Base-by-base conservation (phyloP, 2,329 filamentous ascomycete species). In the Cladophialophora carrionii region DNA sequence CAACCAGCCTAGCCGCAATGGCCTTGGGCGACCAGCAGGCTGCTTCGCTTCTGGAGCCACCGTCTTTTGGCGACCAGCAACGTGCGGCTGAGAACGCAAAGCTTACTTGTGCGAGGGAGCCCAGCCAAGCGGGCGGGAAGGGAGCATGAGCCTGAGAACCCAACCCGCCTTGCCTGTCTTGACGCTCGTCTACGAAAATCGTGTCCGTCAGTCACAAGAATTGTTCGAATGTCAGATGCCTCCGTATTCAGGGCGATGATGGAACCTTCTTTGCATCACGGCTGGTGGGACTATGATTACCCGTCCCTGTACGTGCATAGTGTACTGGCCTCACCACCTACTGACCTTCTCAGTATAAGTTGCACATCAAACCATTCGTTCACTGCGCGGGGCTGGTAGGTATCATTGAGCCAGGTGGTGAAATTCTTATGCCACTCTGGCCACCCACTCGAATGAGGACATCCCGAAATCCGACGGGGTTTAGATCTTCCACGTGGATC, bases 21-120 rank as follows among this genome's bases (percentile, higher is more conserved):
- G 56, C 22, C 46, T 14, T 22, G 24, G 24, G n/a, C 17, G 9
- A 22, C 17, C 37, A 43, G 37, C 14, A 43, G n/a, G 37, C 14
- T 1, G 14, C 37, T n/a, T 43, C 37, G 14, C 37, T 43, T n/a
- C 14, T 43, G 37, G 37, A 7, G 37, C 37, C 37, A 43, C 37
- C 37, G 37, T 51, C 43, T 57, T 24, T 29, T 22, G 6, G 17
- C 22, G n/a, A 57, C 46, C 22, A 57, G 37, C 37, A 43, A 54
- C 48, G 37, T 66, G 64, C 59, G 60, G 64, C 64, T 66, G 64
- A 66, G 57, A 53, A 49, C 14, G 17, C 14, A 48, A 31, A 31
- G 48, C 32, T 52, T 52, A 29, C 37, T 14, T n/a, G 43, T 20
- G 37, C 31, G 43, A 48, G 56, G 56, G 17, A 48, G 48, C 48